These are phyloP conservation scores for Huntiella abstrusa DNA, from an alignment of 2,329 filamentous ascomycete genomes.

Conservation along the genomic window DNA sequence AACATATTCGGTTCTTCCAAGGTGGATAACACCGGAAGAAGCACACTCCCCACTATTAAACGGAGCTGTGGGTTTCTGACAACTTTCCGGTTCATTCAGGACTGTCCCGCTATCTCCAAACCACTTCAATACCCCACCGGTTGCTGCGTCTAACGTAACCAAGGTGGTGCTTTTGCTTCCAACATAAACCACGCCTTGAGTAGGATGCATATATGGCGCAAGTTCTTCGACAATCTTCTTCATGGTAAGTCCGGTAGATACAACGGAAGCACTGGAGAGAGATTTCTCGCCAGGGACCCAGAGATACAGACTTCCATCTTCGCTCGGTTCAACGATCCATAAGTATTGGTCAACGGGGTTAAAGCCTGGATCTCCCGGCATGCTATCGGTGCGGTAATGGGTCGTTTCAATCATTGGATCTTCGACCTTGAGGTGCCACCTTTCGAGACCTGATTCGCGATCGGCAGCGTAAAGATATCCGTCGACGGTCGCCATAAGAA, in stretches of 20 bases:
- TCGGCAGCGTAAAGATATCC: constrained; percentile 86
- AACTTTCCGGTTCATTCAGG: constrained; percentile 54
- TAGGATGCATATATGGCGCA: constrained; percentile 54
- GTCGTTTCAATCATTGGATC: constrained; percentile 80
- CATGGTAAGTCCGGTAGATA: constrained; percentile 53
- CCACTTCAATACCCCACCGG: constrained; percentile 62
- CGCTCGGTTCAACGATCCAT: constrained; percentile 87
- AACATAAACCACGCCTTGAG: constrained; percentile 69
- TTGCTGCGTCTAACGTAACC: constrained; percentile 74
- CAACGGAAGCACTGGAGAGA: constrained; percentile 24
- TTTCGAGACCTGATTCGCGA: constrained; percentile 63
- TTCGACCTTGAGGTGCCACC: constrained; percentile 71
- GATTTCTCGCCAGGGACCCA: constrained; percentile 46
- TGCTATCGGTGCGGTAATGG: constrained; percentile 55
- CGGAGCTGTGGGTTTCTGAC: constrained; percentile 47
- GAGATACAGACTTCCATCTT: constrained; percentile 72
- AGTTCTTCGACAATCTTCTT: constrained; percentile 75
- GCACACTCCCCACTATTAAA: constrained; percentile 61
- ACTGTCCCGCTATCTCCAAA: constrained; percentile 59
- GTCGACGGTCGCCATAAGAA: constrained; percentile 99
- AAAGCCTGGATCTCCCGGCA: constrained; percentile 38
- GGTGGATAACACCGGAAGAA: constrained; percentile 58
- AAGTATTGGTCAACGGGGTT: constrained; percentile 64
- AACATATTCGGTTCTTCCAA: constrained; percentile 78
- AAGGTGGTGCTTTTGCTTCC: constrained; percentile 81